Percentiles rank a stretch among this genome's conserved stretches.
Conservation (phyloP, 495 filamentous ascomycete genomes). For the Penicillium maclennaniae region DNA sequence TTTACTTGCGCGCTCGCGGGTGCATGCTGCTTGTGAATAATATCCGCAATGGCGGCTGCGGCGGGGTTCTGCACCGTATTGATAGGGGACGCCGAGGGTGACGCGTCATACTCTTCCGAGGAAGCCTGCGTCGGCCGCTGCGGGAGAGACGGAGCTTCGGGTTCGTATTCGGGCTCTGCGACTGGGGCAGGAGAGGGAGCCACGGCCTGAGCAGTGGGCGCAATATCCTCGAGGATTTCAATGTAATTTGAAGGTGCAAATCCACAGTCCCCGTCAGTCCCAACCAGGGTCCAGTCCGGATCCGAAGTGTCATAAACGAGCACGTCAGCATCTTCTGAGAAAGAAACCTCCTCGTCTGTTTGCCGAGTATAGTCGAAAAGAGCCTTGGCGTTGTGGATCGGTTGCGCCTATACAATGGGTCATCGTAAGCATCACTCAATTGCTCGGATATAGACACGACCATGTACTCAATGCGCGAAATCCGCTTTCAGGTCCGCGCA, state of each 20-base stretch:
- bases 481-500: neutral
- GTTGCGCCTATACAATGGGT: conserved; percentile 55
- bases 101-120: conserved; percentile 23
- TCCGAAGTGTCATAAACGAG: conserved; percentile 86
- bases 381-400: conserved; percentile 70
- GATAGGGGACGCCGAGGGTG: conserved; percentile 25
- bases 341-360: conserved; percentile 96
- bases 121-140: conserved; percentile 29
- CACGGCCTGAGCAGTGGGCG: conserved; percentile 17
- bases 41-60: conserved; percentile 66
- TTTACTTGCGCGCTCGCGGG: conserved; percentile 22
- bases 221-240: conserved; percentile 51
- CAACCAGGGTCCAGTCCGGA: conserved; percentile 95
- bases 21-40: conserved; percentile 57
- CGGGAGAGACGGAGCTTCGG: conserved; percentile 37
- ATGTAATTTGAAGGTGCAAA: conserved; percentile 99
- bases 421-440: conserved; percentile 16
- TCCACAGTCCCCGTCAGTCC: conserved; percentile 78
- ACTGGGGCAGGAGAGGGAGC: conserved; percentile 27
- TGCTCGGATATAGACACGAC: neutral
- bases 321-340: conserved; percentile 81
- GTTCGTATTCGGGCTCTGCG: conserved; percentile 30
- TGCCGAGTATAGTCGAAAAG: conserved; percentile 95
- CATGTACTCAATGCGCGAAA: neutral
- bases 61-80: conserved; percentile 58